Evolutionary conservation across 1,284 basidiomycete genomes (phyloP), one percentile per base, ranked within the genome.

Genomic region (Tetrapyrgos nigripes): DNA sequence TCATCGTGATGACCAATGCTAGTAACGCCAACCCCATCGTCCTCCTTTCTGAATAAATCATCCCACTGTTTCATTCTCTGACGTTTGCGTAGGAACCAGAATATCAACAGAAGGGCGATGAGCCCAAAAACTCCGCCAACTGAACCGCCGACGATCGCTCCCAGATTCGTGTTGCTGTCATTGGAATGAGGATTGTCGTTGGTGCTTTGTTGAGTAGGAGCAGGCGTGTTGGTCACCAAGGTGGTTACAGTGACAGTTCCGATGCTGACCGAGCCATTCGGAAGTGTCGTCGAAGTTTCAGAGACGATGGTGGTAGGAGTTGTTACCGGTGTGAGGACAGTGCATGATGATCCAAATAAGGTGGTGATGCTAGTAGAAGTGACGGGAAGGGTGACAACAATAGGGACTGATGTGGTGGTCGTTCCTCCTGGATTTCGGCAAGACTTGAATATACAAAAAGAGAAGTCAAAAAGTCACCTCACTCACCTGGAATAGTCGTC

Each of bases 41-140:
- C 37, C 23, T 44, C 24, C 8, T 83, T 2, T 70, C 94, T 47
- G 35, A 56, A 56, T 19, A 57, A 31, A 27, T 50, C 48, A 31
- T 57, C 49, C 55, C 55, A 57, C 23, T 37, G 23, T n/a, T n/a
- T n/a, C 5, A n/a, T 9, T 19, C 23, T 26, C 13, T 23, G 48
- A 14, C 55, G 55, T 37, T 51, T 57, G 11, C 29, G 27, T 26
- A 51, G 29, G 35, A 51, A 57, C 48, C 55, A 57, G 13, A 50
- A 13, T 21, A 57, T 27, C 19, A 35, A 5, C 2, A 46, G 21
- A 11, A 57, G 19, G 2, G 33, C 26, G 28, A 33, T 23, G 13
- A 57, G 8, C 10, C 35, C 55, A 10, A 46, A 5, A 3, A 57
- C 26, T 4, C 55, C 55, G 19, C 55, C 55, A 13, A 57, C 50